Base-by-base conservation (phyloP, 169 alveolate genomes). In the Plasmodium coatneyi region DNA sequence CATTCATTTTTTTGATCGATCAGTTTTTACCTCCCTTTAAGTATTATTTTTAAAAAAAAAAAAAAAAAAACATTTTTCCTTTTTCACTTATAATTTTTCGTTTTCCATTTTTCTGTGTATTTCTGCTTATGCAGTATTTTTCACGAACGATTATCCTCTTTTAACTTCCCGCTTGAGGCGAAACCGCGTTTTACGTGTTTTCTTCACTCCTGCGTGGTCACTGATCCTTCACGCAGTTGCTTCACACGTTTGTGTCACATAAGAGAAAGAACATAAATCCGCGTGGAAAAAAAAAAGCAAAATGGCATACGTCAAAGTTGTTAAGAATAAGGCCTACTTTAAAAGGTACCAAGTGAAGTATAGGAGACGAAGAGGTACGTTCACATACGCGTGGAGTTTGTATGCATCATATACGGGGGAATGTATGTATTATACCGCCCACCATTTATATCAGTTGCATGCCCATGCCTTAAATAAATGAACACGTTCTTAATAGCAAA, bases 341-440 rank as follows among this genome's bases (percentile, higher is more conserved):
- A 98, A 98, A 96, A 99, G 99, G 95, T 99, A 96, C 98, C 99
- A 99, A 97, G 99, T 99, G 94, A 98, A 98, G 96, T 98, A 97
- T 97, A 99, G 99, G 97, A 98, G 99, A 95, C 98, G 99, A 97
- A 98, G 99, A 84, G 98, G 99, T 97, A 82, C 76, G 78, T 52
- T 49, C 25, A 52, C 16, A 5, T 22, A 10, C 54, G 43, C 52
- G 70, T 79, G 9, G 10, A 22, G 1, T 32, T 56, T 56, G 71
- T 14, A 56, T 56, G 71, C 19, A 56, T 4, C 28, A 0, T 19
- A 52, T 16, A n/a, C n/a, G 2, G 3, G 22, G 71, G 71, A 52
- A 5, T 52, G n/a, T n/a, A n/a, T n/a, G n/a, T n/a, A n/a, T n/a
- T n/a, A n/a, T n/a, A n/a, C n/a, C n/a, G n/a, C n/a, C n/a, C n/a